Base-by-base conservation (phyloP, 495 filamentous ascomycete genomes). In the Annulohypoxylon maeteangense region DNA sequence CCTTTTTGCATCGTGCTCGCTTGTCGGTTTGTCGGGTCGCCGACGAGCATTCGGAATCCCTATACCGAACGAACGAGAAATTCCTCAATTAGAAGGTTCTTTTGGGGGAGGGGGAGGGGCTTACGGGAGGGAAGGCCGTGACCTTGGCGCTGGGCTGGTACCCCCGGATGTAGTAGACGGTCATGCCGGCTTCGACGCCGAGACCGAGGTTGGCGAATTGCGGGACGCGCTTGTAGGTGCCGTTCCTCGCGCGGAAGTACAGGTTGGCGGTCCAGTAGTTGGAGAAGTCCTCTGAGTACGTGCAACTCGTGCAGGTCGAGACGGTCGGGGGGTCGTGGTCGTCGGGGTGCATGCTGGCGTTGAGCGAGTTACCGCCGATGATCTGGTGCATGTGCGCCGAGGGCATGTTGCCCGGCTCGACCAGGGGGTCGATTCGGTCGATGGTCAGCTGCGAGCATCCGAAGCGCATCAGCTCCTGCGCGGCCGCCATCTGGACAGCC, bases 151-250 rank as follows among this genome's bases (percentile, higher is more conserved):
- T 78, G 42, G 76, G 70, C 67, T 81, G 78, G 66, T 84, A 85
- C 1, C 82, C 81, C 18, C 81, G 81, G 75, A 84, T 84, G 68
- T 85, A 85, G 66, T 85, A 85, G 16, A 85, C 78, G 8, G 82
- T 84, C 47, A 85, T 77, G 7, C 83, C 83, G 8, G 75, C 83
- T 31, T 78, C 47, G 36, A 80, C 81, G 36, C 74, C 72, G 38
- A 85, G 73, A 2, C 81, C 82, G 7, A 78, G 71, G 60, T 85
- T 85, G 42, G 81, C 80, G 69, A 79, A 77, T 70, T 84, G 81
- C 7, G 81, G 82, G 45, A 85, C 83, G 18, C 82, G 75, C 68
- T 82, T 83, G 70, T 79, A 84, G 47, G 76, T 82, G 2, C 82
- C 82, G 65, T 85, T 85, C 50, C 70, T 74, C 1, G 81, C 81